Base-by-base conservation (phyloP, 1,284 basidiomycete genomes). In the Sanghuangporus weigelae region DNA sequence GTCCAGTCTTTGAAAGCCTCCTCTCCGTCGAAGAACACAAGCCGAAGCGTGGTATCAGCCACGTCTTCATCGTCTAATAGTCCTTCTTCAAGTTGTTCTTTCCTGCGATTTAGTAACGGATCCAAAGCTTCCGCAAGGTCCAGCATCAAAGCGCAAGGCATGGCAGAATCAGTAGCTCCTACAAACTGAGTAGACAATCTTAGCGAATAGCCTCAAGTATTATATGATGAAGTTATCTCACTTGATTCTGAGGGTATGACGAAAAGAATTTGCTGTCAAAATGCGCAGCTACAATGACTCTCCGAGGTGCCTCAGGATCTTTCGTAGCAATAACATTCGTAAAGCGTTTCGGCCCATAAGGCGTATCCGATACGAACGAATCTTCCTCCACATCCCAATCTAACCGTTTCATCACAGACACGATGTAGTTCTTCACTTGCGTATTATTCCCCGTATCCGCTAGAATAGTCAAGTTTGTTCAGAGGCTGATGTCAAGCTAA, bases 11-110 rank as follows among this genome's bases (percentile, higher is more conserved):
- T 80, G 75, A 96, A 98, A 0, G 97, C 97, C 75, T 99, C 97
- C 74, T 99, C 97, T 3, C 97, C 97, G 71, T 99, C 98, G 67
- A 99, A 96, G 72, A 99, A 97, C 21, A 99, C 80, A n/a, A 99
- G 79, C 73, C 98, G 95, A 14, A 99, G 75, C 0, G 96, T 96
- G 7, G 90, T 93, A 66, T 90, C 87, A 0, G 82, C 83, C 23
- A 90, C 80, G 63, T 93, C 90, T 39, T 90, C 87, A 64, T 95
- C 90, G 21, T 89, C 89, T 62, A 85, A 84, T 53, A 78, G 70
- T 0, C 79, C 86, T 4, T 83, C 78, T 12, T 85, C 78, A 1
- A 90, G 66, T 21, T 85, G 80, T 60, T 80, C 75, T 58, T 81
- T 77, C n/a, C 90, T 82, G 21, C 81, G 78, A 39, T 89, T 79